Evolutionary conservation across 495 filamentous ascomycete genomes (phyloP).

Genomic region (Sordaria brevicollis): DNA sequence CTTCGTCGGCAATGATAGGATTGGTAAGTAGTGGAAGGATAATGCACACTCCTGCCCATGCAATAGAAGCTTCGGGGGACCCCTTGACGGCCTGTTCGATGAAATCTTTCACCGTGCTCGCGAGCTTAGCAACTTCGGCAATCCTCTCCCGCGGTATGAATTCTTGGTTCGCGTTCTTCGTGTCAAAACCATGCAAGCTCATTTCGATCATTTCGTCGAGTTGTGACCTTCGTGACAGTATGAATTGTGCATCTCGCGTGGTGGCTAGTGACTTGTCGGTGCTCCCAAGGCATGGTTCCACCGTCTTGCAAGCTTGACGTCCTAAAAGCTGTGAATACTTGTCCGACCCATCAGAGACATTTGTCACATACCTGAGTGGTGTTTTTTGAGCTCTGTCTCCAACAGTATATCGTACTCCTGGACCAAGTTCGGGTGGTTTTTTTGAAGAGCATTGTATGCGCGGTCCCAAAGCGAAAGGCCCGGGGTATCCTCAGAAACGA

Average conservation of each 20-base stretch:
- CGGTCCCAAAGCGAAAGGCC: conserved; percentile 12
- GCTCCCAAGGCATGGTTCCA: too few species aligned
- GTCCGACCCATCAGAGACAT: not conserved
- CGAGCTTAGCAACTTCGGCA: not conserved
- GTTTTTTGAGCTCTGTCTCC: not conserved
- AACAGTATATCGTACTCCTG: conserved; percentile 7
- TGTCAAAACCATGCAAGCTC: conserved; percentile 7
- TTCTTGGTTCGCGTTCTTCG: not conserved
- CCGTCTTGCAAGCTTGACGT: too few species aligned
- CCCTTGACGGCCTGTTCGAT: conserved; percentile 11
- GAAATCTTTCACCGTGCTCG: conserved; percentile 6
- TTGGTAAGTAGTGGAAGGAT: conserved; percentile 18
- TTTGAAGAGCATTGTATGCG: conserved; percentile 8
- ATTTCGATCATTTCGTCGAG: conserved; percentile 1
- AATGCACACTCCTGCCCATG: conserved; percentile 16
- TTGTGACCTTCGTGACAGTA: not conserved
- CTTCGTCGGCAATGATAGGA: conserved; percentile 8
- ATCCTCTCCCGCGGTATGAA: not conserved
- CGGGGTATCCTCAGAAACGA: not conserved
- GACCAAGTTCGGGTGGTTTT: conserved; percentile 2
- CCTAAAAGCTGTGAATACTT: not conserved
- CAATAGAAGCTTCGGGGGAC: conserved; percentile 16
- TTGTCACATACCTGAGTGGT: not conserved
- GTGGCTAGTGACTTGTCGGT: too few species aligned
- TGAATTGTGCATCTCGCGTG: too few species aligned